Base-by-base conservation (phyloP, 495 filamentous ascomycete genomes). In the Stereocaulon alpinum region DNA sequence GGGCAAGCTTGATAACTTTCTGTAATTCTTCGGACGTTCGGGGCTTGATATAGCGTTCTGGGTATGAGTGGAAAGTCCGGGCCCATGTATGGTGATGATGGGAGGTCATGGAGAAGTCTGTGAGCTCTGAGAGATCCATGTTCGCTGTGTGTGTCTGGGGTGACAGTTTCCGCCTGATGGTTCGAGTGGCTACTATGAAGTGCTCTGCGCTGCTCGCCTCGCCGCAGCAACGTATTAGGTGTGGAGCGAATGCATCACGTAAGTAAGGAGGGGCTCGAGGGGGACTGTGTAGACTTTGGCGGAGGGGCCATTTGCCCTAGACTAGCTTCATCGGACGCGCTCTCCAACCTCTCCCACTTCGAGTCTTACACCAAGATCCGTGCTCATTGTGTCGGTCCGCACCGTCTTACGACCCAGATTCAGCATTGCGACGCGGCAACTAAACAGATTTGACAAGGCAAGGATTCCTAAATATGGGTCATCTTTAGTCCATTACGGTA, bases 71-170 rank as follows among this genome's bases (percentile, higher is more conserved):
- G 74, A 91, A 93, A 42, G 93, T 97, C 68, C 84, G 86, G 29
- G 94, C 93, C 93, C 93, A 98, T n/a, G 94, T 98, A 66, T 86
- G 85, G 76, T 98, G 93, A 40, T 80, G 72, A 71, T 96, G 82
- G 34, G 79, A 72, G 58, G 74, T 71, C 51, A 78, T 76, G 4
- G 87, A 86, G 3, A 50, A 50, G 1, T 50, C 47, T 30, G 47
- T 73, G 52, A 84, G 72, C 71, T 86, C 82, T 42, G 66, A 71
- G 50, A 83, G 67, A 48, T 62, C 61, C 61, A 62, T 62, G 12
- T 32, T 4, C 1, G 11, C 15, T 50, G 24, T 37, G 47, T 15
- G 4, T 32, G 5, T 50, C 47, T 18, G 47, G 30, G 10, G 47
- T 30, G 30, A 50, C 4, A 6, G 22, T 24, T 50, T n/a, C 6